phyloP scores from a whole-genome alignment of 805 yeast species.

The Nakazawaea ambrosiae region DNA sequence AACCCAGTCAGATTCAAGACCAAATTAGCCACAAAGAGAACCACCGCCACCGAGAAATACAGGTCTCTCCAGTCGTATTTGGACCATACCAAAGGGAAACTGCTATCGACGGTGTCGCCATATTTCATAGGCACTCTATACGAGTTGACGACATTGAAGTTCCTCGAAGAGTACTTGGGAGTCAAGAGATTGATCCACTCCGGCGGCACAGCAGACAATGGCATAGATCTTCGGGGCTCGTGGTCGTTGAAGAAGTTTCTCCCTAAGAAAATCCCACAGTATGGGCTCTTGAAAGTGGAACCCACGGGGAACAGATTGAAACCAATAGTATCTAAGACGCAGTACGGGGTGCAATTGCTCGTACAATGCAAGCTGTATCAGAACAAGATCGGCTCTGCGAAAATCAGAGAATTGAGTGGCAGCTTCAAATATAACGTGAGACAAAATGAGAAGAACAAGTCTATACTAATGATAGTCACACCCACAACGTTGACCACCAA shows the following conservation, averaged over 20 bases:
- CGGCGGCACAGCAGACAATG: constrained; percentile 54
- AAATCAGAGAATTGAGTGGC: constrained; percentile 48
- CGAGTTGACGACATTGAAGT: constrained; percentile 37
- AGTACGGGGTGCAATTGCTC: constrained; percentile 19
- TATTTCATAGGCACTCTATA: constrained; percentile 51
- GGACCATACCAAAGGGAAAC: constrained; percentile 23
- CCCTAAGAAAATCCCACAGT: constrained; percentile 13
- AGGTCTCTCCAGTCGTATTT: constrained; percentile 23
- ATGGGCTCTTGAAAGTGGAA: constrained; percentile 5
- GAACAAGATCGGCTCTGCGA: constrained; percentile 35
- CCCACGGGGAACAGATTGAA: constrained; percentile 10
- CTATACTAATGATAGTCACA: constrained; percentile 36
- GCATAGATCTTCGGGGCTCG: constrained; percentile 46
- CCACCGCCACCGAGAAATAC: constrained; percentile 23
- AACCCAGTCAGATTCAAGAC: too few species aligned
- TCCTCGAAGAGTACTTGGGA: constrained; percentile 30
- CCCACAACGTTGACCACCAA: constrained; percentile 41
- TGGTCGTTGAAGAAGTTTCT: constrained; percentile 33
- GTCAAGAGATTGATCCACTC: constrained; percentile 32
- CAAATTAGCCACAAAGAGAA: not conserved
- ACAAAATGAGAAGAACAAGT: constrained; percentile 14
- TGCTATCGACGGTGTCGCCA: constrained; percentile 35
- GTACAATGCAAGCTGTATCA: constrained; percentile 52
- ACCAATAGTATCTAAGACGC: constrained; percentile 5
- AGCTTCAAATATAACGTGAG: constrained; percentile 34